These are phyloP conservation scores for Russula brevipes DNA, from an alignment of 768 basidiomycete genomes.

Conservation along the genomic window DNA sequence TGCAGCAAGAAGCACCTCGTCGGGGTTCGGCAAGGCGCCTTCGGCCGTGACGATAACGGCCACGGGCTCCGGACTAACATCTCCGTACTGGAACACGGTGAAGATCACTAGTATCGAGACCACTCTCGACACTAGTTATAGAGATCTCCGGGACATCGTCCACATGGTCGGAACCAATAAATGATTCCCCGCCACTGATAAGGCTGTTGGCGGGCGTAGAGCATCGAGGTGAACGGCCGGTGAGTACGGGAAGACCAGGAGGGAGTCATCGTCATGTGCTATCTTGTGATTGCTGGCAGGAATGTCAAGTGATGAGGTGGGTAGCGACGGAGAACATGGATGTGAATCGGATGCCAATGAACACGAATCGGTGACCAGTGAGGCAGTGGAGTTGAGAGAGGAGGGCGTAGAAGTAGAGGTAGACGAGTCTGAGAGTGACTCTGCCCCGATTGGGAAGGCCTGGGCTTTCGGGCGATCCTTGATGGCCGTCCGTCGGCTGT, in stretches of 20 bases:
- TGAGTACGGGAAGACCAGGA: constrained; percentile 3
- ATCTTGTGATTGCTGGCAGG: background rate
- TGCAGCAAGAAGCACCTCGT: constrained; percentile 6
- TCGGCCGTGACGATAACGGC: background rate
- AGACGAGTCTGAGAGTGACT: constrained; percentile 4
- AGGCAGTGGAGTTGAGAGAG: background rate
- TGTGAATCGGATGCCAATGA: background rate
- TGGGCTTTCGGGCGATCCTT: background rate
- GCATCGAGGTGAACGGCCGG: constrained; percentile 2
- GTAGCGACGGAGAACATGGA: constrained; percentile 1
- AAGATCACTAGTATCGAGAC: background rate
- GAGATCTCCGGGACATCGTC: background rate
- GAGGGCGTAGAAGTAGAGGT: constrained; percentile 12
- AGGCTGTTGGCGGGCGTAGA: background rate
- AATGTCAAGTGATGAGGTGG: background rate
- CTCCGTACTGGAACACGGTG: background rate
- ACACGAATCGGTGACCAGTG: background rate
- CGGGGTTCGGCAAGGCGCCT: background rate
- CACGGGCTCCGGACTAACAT: background rate
- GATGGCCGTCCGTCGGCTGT: background rate
- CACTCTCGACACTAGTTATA: background rate
- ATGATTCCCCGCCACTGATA: background rate
- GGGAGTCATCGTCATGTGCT: constrained; percentile 2
- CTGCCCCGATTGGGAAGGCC: background rate
- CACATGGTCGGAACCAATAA: background rate